Conservation (phyloP, 2,329 filamentous ascomycete genomes). For the Atkinsonella hypoxylon region DNA sequence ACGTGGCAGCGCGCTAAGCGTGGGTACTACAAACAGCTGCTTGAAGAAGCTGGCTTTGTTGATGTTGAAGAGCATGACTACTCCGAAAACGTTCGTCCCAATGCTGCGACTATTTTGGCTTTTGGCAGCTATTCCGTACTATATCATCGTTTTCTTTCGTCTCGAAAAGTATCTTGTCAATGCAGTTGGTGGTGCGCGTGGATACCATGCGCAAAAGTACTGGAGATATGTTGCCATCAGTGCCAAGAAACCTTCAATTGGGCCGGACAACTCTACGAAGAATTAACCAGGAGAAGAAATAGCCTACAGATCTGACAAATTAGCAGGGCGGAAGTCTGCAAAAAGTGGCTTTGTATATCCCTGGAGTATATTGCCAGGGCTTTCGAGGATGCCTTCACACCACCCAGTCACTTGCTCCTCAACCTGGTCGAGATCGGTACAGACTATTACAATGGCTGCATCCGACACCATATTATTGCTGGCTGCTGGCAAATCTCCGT, state of each 20-base stretch:
- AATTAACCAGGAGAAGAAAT: no score
- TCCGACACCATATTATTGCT: no score
- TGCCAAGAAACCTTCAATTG: slow-evolving; percentile 9
- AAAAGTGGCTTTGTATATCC: no score
- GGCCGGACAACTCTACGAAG: no score
- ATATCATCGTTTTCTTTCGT: slow-evolving; percentile 28
- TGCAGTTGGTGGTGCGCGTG: slow-evolving; percentile 6
- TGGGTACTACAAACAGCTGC: slow-evolving; percentile 27
- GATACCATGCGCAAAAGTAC: slow-evolving; percentile 7
- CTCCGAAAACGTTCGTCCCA: slow-evolving; percentile 33
- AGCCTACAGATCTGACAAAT: no score
- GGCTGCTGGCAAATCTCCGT: no score
- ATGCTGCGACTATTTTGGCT: slow-evolving; percentile 36
- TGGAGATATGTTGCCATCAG: slow-evolving; percentile 11
- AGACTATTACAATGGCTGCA: no score
- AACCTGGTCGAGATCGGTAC: no score
- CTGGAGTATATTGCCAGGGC: no score
- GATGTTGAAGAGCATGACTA: slow-evolving; percentile 32
- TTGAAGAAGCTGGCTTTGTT: slow-evolving; percentile 32
- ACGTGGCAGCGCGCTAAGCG: slow-evolving; percentile 25
- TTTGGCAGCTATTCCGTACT: slow-evolving; percentile 33
- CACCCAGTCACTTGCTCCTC: no score
- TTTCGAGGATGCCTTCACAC: no score
- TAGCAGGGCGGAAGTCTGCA: no score
- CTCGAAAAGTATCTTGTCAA: slow-evolving; percentile 36